Conservation (phyloP, 2,329 filamentous ascomycete genomes). For the Gaeumannomyces tritici region DNA sequence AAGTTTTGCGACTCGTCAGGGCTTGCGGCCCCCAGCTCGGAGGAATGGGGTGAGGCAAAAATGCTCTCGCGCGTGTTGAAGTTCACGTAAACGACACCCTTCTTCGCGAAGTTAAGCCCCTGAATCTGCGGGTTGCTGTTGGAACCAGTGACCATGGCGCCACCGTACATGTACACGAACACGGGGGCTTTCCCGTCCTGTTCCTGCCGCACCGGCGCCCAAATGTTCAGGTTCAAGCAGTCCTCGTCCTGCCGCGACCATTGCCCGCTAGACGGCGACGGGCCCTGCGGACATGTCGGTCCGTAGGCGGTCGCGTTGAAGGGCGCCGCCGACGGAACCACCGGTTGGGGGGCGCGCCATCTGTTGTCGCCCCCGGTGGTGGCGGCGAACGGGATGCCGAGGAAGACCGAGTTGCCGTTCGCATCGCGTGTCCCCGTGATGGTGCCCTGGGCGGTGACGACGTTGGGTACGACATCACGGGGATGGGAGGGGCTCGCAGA, state of each 20-base stretch:
- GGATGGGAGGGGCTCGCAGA: background rate
- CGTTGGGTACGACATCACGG: background rate
- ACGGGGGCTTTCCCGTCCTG: background rate
- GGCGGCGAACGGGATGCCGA: conserved; percentile 1
- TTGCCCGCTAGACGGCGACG: background rate
- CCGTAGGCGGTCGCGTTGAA: background rate
- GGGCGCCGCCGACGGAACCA: background rate
- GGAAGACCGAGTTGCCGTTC: background rate
- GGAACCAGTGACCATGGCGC: conserved; percentile 1
- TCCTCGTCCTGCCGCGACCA: conserved; percentile 1
- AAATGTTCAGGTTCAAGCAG: conserved; percentile 1
- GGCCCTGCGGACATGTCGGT: background rate
- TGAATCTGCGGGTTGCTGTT: conserved; percentile 2
- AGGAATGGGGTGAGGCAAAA: conserved; percentile 1
- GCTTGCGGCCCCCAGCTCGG: background rate
- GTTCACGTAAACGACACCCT: conserved; percentile 1
- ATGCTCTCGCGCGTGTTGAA: conserved; percentile 3
- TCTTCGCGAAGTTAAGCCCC: background rate
- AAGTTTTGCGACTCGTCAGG: conserved; percentile 2
- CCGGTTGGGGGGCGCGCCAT: background rate
- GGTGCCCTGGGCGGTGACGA: background rate
- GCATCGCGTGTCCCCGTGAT: background rate
- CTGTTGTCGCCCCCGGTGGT: background rate
- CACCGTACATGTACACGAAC: conserved; percentile 2
- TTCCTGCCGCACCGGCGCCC: background rate